Evolutionary conservation across 1,284 basidiomycete genomes (phyloP).

Genomic region (Puccinia polysora): DNA sequence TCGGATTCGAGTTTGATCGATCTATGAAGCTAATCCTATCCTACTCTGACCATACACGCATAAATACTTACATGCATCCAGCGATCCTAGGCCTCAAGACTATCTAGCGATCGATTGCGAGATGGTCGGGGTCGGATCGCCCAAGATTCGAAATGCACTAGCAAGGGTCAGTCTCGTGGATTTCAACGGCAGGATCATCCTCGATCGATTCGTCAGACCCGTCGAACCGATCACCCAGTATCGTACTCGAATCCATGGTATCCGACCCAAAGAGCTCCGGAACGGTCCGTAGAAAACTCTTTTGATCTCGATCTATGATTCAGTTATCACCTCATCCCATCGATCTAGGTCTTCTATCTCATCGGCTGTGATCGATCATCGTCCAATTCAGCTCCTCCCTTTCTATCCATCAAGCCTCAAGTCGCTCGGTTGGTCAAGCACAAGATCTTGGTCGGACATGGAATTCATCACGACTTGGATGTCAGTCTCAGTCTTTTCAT

Average conservation of each 20-base stretch:
- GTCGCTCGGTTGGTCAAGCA: conserved; percentile 76
- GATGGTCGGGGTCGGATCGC: conserved; percentile 89
- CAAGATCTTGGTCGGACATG: conserved; percentile 82
- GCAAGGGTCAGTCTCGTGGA: conserved; percentile 90
- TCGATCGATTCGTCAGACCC: conserved; percentile 83
- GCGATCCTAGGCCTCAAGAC: too few species aligned
- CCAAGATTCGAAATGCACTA: conserved; percentile 73
- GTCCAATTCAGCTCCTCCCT: conserved; percentile 62
- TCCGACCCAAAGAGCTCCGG: conserved; percentile 70
- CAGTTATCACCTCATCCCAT: not conserved
- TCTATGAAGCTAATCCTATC: too few species aligned
- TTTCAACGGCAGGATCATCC: conserved; percentile 71
- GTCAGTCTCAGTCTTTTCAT: conserved; percentile 55
- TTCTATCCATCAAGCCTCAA: conserved; percentile 71
- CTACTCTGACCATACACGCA: too few species aligned
- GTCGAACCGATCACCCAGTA: conserved; percentile 88
- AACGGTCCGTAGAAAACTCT: conserved; percentile 57
- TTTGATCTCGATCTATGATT: conserved; percentile 5
- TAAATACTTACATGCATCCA: too few species aligned
- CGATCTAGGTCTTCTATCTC: not conserved
- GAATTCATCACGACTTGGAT: conserved; percentile 84
- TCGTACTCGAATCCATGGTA: conserved; percentile 83
- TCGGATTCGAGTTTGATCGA: too few species aligned
- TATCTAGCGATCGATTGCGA: conserved; percentile 88
- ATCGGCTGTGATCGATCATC: not conserved